A percentile compares a stretch with the other conserved stretches of the same genome.
phyloP scores from a whole-genome alignment of 1,139 yeast species.

The Hanseniaspora uvarum region DNA sequence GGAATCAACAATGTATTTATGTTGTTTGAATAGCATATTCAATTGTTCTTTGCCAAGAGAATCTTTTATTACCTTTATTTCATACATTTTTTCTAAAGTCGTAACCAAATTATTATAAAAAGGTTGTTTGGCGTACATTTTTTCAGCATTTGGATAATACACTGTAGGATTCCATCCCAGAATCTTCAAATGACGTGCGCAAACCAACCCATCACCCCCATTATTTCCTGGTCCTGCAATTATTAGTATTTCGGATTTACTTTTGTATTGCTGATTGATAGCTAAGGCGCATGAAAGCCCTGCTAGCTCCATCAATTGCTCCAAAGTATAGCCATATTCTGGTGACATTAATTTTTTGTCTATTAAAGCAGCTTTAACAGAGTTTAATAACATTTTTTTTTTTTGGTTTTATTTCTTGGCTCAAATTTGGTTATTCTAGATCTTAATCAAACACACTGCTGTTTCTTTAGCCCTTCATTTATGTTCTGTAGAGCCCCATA shows the following conservation, averaged over 20 bases:
- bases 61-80: constrained; percentile 9
- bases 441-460: too few relatives aligned
- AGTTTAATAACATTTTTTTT: constrained; percentile 32
- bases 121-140: constrained; percentile 4
- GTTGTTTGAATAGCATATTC: constrained; percentile 21
- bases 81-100: constrained; percentile 14
- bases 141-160: constrained; percentile 44
- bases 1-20: constrained; percentile 53
- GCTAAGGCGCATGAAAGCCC: constrained; percentile 92
- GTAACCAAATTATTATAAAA: constrained; percentile 7
- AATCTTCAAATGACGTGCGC: constrained; percentile 77
- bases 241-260: constrained; percentile 45
- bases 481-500: too few relatives aligned
- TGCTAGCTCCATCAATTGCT: constrained; percentile 93
- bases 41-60: constrained; percentile 15
- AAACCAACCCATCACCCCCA: constrained; percentile 93
- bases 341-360: constrained; percentile 83
- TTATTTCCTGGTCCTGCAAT: constrained; percentile 93
- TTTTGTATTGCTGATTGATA: constrained; percentile 46
- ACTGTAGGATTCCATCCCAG: constrained; percentile 70
- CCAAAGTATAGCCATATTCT: constrained; percentile 69
- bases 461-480: too few relatives aligned
- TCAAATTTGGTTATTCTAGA: not conserved
- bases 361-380: constrained; percentile 65
- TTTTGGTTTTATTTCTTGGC: not conserved